Evolutionary conservation across 2,329 filamentous ascomycete genomes (phyloP).

Genomic region (Alternaria rosae): DNA sequence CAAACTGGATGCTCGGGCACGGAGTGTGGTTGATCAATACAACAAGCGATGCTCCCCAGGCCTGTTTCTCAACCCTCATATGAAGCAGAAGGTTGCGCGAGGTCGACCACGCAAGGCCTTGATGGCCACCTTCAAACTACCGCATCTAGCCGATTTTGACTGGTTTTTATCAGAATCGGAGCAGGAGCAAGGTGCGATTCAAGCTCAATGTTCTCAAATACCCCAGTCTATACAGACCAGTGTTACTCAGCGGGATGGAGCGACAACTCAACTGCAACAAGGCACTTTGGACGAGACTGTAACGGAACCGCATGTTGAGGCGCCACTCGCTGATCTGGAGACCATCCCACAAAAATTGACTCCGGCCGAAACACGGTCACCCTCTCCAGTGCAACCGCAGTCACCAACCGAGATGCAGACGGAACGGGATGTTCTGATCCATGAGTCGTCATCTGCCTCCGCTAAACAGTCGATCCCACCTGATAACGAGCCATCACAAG

Average conservation of each 20-base stretch:
- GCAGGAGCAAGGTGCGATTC: not conserved
- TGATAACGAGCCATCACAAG: not conserved
- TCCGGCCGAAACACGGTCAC: not conserved
- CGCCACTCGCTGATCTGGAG: not conserved
- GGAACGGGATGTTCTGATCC: not conserved
- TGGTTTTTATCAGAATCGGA: slow-evolving; percentile 41
- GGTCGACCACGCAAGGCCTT: slow-evolving; percentile 55
- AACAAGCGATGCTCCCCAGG: slow-evolving; percentile 44
- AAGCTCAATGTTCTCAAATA: not conserved
- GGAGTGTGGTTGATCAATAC: slow-evolving; percentile 38
- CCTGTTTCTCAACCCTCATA: slow-evolving; percentile 56
- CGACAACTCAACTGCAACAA: not conserved
- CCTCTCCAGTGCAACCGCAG: not conserved
- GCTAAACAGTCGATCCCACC: not conserved
- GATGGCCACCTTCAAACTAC: slow-evolving; percentile 54
- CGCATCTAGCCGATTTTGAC: slow-evolving; percentile 40
- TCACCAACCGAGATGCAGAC: not conserved
- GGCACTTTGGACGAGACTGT: not conserved
- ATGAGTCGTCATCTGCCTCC: not conserved
- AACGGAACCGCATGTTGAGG: not conserved
- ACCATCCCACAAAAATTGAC: not conserved
- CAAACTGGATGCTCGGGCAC: slow-evolving; percentile 13
- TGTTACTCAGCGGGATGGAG: not conserved
- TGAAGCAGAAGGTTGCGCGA: slow-evolving; percentile 44
- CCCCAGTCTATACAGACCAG: not conserved